phyloP scores from a whole-genome alignment of 768 basidiomycete genomes.

The Nevesoporus exiguus region DNA sequence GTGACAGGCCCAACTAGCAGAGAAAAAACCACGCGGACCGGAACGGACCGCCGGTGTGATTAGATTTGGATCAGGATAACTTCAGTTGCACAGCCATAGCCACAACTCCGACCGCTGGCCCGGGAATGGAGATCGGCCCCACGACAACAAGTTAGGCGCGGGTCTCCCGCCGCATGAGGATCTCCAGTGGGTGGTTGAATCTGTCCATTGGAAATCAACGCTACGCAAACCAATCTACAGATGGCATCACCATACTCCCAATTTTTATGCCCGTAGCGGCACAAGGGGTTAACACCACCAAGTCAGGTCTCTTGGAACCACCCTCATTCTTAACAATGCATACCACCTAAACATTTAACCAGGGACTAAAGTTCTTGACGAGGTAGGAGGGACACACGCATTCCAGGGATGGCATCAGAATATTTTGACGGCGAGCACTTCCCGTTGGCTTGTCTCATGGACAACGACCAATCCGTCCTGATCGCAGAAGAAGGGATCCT shows the following conservation, averaged over 20 bases:
- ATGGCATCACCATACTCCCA: conserved; percentile 78
- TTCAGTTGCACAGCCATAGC: conserved; percentile 14
- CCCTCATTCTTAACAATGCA: conserved; percentile 85
- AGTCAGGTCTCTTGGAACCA: conserved; percentile 75
- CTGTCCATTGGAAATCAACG: conserved; percentile 1
- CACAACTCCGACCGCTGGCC: too few relatives aligned
- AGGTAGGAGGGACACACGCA: conserved; percentile 81
- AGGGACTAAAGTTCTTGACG: conserved; percentile 66
- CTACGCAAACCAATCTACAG: conserved; percentile 31
- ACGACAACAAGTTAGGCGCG: too few relatives aligned
- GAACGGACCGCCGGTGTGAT: conserved; percentile 8
- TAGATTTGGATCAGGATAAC: background rate
- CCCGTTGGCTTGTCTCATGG: background rate
- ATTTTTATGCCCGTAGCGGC: conserved; percentile 96
- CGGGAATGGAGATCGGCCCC: too few relatives aligned
- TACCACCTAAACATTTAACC: conserved; percentile 87
- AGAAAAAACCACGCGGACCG: conserved; percentile 11
- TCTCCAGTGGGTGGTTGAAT: conserved; percentile 60
- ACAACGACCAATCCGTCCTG: background rate
- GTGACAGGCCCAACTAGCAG: background rate
- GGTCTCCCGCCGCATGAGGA: conserved; percentile 80
- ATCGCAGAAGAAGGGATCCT: conserved; percentile 89
- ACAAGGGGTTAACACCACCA: conserved; percentile 87
- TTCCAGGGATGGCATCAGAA: conserved; percentile 90
- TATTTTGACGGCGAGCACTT: conserved; percentile 64